Evolutionary conservation across 345 rosid genomes (phyloP).

Genomic region (Leavenworthia alabamica): DNA sequence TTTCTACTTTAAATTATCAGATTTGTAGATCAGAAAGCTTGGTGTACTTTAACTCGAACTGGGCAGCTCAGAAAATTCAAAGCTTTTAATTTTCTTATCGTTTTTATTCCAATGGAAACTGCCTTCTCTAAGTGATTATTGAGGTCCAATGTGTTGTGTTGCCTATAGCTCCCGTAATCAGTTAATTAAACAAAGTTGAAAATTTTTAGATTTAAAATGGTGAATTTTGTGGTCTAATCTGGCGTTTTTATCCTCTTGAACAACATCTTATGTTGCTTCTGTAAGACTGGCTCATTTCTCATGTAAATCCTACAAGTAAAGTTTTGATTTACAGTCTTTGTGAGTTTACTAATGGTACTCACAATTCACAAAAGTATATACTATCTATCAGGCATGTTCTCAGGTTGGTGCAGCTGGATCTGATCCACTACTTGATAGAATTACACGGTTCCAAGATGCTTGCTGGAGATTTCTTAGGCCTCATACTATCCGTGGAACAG

Average conservation of each 20-base stretch:
- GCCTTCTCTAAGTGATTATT: background rate
- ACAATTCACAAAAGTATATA: conserved; percentile 33
- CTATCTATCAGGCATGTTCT: conserved; percentile 56
- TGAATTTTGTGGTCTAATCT: background rate
- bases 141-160: background rate
- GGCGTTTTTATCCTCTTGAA: background rate
- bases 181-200: background rate
- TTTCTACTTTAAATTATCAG: background rate
- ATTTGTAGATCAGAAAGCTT: background rate
- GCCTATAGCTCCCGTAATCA: background rate
- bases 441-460: conserved; percentile 67
- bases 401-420: conserved; percentile 76
- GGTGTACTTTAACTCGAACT: background rate
- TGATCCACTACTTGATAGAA: conserved; percentile 54
- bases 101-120: background rate
- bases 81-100: background rate
- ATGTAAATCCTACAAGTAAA: background rate
- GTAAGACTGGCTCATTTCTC: background rate
- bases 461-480: conserved; percentile 99
- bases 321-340: background rate
- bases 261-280: background rate
- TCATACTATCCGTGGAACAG: conserved; percentile 92
- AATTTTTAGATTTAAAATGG: background rate
- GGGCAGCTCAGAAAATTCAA: background rate
- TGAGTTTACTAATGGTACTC: conserved; percentile 7